Conservation (phyloP, 2,329 filamentous ascomycete genomes). For the Fusarium nisikadoi region DNA sequence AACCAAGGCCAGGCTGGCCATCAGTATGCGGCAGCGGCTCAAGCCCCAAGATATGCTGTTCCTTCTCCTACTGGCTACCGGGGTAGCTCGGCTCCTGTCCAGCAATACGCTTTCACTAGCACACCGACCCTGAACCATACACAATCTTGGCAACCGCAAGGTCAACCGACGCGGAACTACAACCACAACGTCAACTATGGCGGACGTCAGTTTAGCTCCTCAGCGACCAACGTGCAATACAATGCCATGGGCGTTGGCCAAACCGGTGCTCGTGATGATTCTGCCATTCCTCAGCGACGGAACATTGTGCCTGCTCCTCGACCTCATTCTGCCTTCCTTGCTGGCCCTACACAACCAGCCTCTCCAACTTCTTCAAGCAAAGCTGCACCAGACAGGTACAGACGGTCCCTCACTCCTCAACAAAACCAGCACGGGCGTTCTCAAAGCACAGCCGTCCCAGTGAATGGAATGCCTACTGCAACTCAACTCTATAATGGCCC, state of each 20-base stretch:
- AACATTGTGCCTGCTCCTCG: conserved; percentile 54
- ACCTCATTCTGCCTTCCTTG: conserved; percentile 57
- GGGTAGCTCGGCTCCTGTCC: conserved; percentile 68
- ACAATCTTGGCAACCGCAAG: conserved; percentile 61
- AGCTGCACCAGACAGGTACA: conserved; percentile 79
- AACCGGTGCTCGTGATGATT: conserved; percentile 64
- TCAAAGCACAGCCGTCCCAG: conserved; percentile 49
- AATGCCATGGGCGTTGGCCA: conserved; percentile 50
- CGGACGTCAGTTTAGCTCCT: conserved; percentile 51
- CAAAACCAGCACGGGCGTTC: conserved; percentile 52
- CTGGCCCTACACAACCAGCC: conserved; percentile 59
- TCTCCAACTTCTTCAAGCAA: conserved; percentile 56
- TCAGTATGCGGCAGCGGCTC: conserved; percentile 58
- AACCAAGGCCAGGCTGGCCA: conserved; percentile 62
- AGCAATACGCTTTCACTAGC: conserved; percentile 80
- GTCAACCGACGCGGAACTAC: conserved; percentile 31
- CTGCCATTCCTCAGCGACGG: conserved; percentile 55
- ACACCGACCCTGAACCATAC: conserved; percentile 72
- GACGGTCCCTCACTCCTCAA: conserved; percentile 60
- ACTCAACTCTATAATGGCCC: conserved; percentile 47
- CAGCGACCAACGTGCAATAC: conserved; percentile 55
- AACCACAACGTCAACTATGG: conserved; percentile 44
- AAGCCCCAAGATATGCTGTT: conserved; percentile 46
- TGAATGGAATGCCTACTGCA: conserved; percentile 42
- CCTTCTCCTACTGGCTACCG: conserved; percentile 63